Conservation (phyloP, 2,329 filamentous ascomycete genomes). For the Penicillium verrucosum region DNA sequence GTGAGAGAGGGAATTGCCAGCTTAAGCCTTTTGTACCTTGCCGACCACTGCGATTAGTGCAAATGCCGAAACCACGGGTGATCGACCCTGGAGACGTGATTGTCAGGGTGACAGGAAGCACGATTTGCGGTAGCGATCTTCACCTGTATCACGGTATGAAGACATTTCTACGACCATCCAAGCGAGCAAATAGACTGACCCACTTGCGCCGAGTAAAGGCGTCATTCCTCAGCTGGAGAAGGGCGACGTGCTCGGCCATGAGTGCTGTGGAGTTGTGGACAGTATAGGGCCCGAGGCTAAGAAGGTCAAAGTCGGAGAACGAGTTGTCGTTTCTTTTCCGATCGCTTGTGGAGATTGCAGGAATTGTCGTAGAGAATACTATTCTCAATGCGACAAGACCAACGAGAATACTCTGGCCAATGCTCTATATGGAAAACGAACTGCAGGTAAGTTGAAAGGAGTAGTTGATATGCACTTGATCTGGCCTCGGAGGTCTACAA, state of each 20-base stretch:
- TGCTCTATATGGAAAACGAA: conserved; percentile 74
- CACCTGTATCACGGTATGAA: conserved; percentile 47
- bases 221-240: conserved; percentile 58
- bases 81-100: conserved; percentile 75
- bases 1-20: neutral
- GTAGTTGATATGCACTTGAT: neutral
- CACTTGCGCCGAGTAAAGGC: conserved; percentile 20
- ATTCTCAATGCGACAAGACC: conserved; percentile 75
- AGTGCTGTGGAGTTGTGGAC: conserved; percentile 53
- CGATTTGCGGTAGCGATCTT: conserved; percentile 60
- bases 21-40: neutral
- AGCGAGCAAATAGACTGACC: neutral
- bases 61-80: conserved; percentile 67
- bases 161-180: neutral
- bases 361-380: conserved; percentile 75
- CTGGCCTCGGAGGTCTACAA: no score
- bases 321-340: conserved; percentile 83
- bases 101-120: conserved; percentile 68
- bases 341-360: conserved; percentile 68
- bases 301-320: conserved; percentile 57
- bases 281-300: conserved; percentile 55
- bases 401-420: conserved; percentile 69
- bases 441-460: conserved; percentile 55
- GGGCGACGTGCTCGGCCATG: conserved; percentile 65
- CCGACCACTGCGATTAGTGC: conserved; percentile 40